Conservation (phyloP, 2,329 filamentous ascomycete genomes). For the Alternaria brassicicola region DNA sequence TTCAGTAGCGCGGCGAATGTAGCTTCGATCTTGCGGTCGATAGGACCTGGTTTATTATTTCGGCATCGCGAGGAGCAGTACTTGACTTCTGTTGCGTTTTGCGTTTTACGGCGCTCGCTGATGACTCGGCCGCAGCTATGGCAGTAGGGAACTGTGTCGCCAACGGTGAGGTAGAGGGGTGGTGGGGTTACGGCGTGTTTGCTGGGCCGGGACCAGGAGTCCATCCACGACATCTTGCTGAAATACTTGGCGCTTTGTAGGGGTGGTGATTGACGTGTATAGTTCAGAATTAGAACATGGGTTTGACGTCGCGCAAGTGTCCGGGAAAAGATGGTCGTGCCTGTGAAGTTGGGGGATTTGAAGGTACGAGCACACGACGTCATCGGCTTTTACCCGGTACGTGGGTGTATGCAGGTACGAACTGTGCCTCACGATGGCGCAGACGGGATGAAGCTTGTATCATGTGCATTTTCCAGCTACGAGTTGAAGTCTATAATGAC, state of each 20-base stretch:
- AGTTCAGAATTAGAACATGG: not conserved
- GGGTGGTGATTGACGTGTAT: not conserved
- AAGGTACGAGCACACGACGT: slow-evolving; percentile 31
- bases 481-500: slow-evolving; percentile 1
- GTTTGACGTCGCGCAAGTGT: not conserved
- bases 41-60: slow-evolving; percentile 56
- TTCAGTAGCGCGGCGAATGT: slow-evolving; percentile 54
- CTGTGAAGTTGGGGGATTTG: slow-evolving; percentile 8
- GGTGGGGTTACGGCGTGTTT: slow-evolving; percentile 55
- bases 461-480: not conserved
- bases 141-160: slow-evolving; percentile 61
- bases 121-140: slow-evolving; percentile 64
- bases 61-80: slow-evolving; percentile 65
- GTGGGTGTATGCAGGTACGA: slow-evolving; percentile 3
- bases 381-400: slow-evolving; percentile 22
- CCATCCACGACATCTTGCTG: slow-evolving; percentile 57
- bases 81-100: slow-evolving; percentile 51
- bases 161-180: slow-evolving; percentile 60
- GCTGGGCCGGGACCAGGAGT: slow-evolving; percentile 54
- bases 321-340: not conserved
- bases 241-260: not conserved
- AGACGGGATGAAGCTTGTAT: not conserved
- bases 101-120: slow-evolving; percentile 47
- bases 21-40: slow-evolving; percentile 61
- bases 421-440: not conserved